Conservation (phyloP, 73 alveolate species). For the Halteria grandinella region DNA sequence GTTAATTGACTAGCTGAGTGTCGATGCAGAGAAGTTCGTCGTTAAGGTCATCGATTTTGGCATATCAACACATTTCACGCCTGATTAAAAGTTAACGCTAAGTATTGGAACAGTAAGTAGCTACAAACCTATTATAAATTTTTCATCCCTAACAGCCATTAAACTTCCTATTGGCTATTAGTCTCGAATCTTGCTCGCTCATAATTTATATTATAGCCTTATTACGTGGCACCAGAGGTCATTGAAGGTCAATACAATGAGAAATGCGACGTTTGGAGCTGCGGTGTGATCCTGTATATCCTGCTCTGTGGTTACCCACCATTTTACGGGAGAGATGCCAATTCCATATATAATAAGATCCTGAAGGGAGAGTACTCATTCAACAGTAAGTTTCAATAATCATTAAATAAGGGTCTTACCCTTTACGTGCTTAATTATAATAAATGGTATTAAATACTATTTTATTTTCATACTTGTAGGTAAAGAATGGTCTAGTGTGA, state of each 20-base stretch:
- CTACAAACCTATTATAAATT: too few relatives aligned
- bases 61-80: slow-evolving; percentile 46
- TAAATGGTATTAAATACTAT: background rate
- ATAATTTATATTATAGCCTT: slow-evolving; percentile 44
- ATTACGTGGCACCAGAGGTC: slow-evolving; percentile 81
- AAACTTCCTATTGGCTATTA: background rate
- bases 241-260: slow-evolving; percentile 59
- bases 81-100: slow-evolving; percentile 23
- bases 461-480: background rate
- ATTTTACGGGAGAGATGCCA: slow-evolving; percentile 57
- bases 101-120: slow-evolving; percentile 63
- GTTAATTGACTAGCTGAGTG: slow-evolving; percentile 30
- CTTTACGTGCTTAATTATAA: background rate
- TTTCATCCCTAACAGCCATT: background rate
- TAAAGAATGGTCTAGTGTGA: slow-evolving; percentile 72
- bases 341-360: slow-evolving; percentile 59
- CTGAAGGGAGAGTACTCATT: slow-evolving; percentile 41
- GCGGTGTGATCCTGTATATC: slow-evolving; percentile 70
- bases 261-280: slow-evolving; percentile 74
- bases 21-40: slow-evolving; percentile 3
- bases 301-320: slow-evolving; percentile 80
- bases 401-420: too few relatives aligned
- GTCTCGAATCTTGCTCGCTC: too few relatives aligned
- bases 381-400: slow-evolving; percentile 16
- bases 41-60: slow-evolving; percentile 69